Percentiles rank a stretch among this genome's conserved stretches.
These are phyloP conservation scores for Cercospora zeae-maydis DNA, from an alignment of 2,329 filamentous ascomycete species.

Conservation along the genomic window DNA sequence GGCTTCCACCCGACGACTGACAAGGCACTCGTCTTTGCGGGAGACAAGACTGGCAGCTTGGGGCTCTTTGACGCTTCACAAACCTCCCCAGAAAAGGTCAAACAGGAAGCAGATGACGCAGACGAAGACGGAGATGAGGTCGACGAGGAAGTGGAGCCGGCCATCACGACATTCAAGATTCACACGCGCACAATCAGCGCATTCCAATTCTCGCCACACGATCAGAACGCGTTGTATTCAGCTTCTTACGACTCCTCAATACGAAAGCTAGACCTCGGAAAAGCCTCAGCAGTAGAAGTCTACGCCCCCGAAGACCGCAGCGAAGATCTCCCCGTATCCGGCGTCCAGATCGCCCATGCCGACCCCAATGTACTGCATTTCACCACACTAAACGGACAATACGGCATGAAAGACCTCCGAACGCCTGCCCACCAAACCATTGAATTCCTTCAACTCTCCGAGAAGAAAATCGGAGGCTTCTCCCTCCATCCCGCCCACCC, in stretches of 20 bases:
- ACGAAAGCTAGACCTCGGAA: slow-evolving; percentile 76
- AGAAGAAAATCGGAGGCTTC: slow-evolving; percentile 96
- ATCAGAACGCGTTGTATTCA: slow-evolving; percentile 73
- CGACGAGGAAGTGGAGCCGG: slow-evolving; percentile 62
- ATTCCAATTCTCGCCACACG: slow-evolving; percentile 71
- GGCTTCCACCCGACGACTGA: slow-evolving; percentile 82
- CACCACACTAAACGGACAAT: slow-evolving; percentile 75
- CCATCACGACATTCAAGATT: slow-evolving; percentile 85
- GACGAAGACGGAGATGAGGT: slow-evolving; percentile 65
- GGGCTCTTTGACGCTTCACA: slow-evolving; percentile 90
- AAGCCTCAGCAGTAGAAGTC: slow-evolving; percentile 73
- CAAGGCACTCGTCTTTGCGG: slow-evolving; percentile 86
- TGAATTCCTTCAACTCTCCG: slow-evolving; percentile 71
- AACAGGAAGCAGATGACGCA: slow-evolving; percentile 52
- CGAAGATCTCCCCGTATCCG: slow-evolving; percentile 76
- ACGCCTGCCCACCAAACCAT: slow-evolving; percentile 50
- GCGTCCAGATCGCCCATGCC: slow-evolving; percentile 70
- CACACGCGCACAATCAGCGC: slow-evolving; percentile 85
- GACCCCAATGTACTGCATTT: slow-evolving; percentile 77
- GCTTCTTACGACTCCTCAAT: slow-evolving; percentile 93
- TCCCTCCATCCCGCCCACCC: slow-evolving; percentile 74
- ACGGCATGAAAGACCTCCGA: slow-evolving; percentile 78
- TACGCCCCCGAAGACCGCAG: slow-evolving; percentile 69
- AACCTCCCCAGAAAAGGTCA: slow-evolving; percentile 45
- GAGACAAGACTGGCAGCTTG: slow-evolving; percentile 87